Evolutionary conservation across 805 yeast species (phyloP).

Genomic region (Candida piceae): DNA sequence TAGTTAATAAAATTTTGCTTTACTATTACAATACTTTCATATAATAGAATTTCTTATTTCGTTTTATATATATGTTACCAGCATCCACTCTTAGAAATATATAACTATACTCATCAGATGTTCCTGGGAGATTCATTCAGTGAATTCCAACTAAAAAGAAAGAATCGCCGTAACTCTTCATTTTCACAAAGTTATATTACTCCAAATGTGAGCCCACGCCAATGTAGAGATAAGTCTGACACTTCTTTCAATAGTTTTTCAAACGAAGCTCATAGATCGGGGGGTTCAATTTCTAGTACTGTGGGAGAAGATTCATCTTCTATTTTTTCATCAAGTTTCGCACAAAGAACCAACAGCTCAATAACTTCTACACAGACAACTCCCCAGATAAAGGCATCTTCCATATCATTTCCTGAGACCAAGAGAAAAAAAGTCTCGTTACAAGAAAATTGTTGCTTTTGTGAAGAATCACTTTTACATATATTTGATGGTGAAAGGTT

Average conservation of each 20-base stretch:
- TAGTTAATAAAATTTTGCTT: too few species aligned
- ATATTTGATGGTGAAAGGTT: slow-evolving; percentile 39
- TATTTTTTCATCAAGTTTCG: not conserved
- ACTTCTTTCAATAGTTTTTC: not conserved
- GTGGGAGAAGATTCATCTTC: not conserved
- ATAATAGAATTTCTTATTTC: too few species aligned
- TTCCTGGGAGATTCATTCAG: too few species aligned
- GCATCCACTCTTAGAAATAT: too few species aligned
- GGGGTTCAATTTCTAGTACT: not conserved
- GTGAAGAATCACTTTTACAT: slow-evolving; percentile 38
- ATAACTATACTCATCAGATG: not conserved
- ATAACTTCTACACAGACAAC: not conserved
- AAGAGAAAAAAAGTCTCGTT: slow-evolving; percentile 7
- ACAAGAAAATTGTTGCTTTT: slow-evolving; percentile 34
- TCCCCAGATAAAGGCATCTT: not conserved
- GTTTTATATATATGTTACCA: too few species aligned
- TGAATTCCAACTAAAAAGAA: too few species aligned
- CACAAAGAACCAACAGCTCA: not conserved
- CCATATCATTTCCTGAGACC: not conserved
- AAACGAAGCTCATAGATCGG: not conserved
- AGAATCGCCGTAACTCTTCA: too few species aligned
- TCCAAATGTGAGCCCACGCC: not conserved
- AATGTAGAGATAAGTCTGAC: not conserved
- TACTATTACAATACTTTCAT: too few species aligned
- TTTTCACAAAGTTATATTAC: too few species aligned